A percentile compares a stretch with the other conserved stretches of the same genome.
Evolutionary conservation across 371 early-diverging fungal genomes (phyloP).

Genomic region (Zychaea mexicana): DNA sequence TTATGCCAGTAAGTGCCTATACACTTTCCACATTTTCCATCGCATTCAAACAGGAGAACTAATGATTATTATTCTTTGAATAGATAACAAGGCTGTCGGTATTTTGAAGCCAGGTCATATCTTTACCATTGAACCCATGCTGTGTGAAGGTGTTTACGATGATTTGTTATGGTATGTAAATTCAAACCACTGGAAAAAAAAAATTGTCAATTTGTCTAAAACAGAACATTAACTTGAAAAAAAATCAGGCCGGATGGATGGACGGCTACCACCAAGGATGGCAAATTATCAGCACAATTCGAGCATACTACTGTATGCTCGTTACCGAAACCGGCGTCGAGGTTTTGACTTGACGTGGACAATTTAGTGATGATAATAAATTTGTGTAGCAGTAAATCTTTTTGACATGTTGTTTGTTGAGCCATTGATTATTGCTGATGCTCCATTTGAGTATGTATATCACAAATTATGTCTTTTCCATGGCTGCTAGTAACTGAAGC

Average conservation of each 20-base stretch:
- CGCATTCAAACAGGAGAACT: neutral
- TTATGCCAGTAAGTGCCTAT: slow-evolving; percentile 71
- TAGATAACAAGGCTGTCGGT: slow-evolving; percentile 92
- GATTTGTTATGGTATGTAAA: slow-evolving; percentile 42
- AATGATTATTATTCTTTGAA: neutral
- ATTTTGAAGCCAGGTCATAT: slow-evolving; percentile 91
- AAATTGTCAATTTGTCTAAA: neutral
- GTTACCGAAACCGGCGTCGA: slow-evolving; percentile 94
- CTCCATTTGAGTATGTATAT: no score
- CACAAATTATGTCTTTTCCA: no score
- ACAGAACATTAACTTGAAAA: neutral
- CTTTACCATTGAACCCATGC: slow-evolving; percentile 98
- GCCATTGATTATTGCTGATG: no score
- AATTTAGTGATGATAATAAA: no score
- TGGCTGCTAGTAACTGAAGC: no score
- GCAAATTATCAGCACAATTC: slow-evolving; percentile 96
- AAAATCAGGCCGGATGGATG: slow-evolving; percentile 82
- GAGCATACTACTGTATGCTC: slow-evolving; percentile 96
- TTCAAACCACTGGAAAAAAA: no score
- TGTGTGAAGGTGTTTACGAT: slow-evolving; percentile 75
- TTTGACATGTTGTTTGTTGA: no score
- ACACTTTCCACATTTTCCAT: neutral
- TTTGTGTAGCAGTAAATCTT: no score
- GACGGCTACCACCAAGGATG: slow-evolving; percentile 92
- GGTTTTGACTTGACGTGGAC: slow-evolving; percentile 83